phyloP scores from a whole-genome alignment of 2,329 filamentous ascomycete genomes.

The Clonostachys chloroleuca region DNA sequence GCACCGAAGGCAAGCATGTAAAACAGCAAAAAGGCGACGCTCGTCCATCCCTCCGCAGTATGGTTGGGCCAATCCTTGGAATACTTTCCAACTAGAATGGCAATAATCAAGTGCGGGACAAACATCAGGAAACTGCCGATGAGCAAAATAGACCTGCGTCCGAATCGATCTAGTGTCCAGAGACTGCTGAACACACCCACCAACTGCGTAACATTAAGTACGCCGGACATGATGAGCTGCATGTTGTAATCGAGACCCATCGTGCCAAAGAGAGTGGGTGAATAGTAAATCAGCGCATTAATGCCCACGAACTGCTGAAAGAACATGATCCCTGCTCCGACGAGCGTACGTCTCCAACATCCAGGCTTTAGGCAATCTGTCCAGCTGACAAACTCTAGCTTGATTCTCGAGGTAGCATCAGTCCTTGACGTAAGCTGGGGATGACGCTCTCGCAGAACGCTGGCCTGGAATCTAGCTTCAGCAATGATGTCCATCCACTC shows the following conservation, averaged over 20 bases:
- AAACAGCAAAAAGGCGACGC: slow-evolving; percentile 29
- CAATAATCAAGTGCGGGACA: slow-evolving; percentile 44
- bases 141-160: slow-evolving; percentile 35
- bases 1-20: slow-evolving; percentile 18
- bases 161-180: slow-evolving; percentile 33
- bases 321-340: slow-evolving; percentile 32
- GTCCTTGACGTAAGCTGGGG: background rate
- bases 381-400: background rate
- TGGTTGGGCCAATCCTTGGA: slow-evolving; percentile 41
- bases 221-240: slow-evolving; percentile 30
- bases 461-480: slow-evolving; percentile 7
- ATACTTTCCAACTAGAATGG: slow-evolving; percentile 42
- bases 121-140: slow-evolving; percentile 44
- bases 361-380: background rate
- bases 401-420: background rate
- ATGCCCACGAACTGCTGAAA: slow-evolving; percentile 32
- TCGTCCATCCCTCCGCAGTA: slow-evolving; percentile 46
- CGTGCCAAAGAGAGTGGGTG: slow-evolving; percentile 32
- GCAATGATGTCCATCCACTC: slow-evolving; percentile 41
- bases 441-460: background rate
- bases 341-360: slow-evolving; percentile 24
- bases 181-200: slow-evolving; percentile 20
- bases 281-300: slow-evolving; percentile 38
- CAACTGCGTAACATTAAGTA: slow-evolving; percentile 35
- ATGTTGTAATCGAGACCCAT: slow-evolving; percentile 24